Percentiles rank a stretch among this genome's conserved stretches.
Evolutionary conservation across 148 eudicot genomes (phyloP).

Genomic region (Rhododendron vialii): DNA sequence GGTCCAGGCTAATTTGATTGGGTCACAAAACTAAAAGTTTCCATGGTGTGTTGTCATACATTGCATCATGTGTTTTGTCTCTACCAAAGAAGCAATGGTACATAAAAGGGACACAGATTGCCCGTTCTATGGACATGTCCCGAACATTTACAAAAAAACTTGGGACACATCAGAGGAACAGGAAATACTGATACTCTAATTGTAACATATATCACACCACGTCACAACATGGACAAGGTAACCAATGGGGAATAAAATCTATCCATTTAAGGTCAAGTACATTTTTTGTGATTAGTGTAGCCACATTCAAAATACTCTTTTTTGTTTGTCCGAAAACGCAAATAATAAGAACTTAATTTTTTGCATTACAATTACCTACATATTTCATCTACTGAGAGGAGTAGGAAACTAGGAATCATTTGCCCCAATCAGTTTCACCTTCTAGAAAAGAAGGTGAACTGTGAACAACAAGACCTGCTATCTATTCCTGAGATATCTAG

Average conservation of each 20-base stretch:
- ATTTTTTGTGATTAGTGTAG: background rate
- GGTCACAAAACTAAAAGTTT: background rate
- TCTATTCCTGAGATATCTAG: background rate
- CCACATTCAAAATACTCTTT: background rate
- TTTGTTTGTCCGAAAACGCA: background rate
- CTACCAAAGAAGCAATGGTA: background rate
- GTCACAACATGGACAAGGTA: background rate
- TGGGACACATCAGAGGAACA: background rate
- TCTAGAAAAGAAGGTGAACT: background rate
- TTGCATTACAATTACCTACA: background rate
- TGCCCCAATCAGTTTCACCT: background rate
- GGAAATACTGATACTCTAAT: background rate
- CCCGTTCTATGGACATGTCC: background rate
- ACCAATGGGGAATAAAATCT: background rate
- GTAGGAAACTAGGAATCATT: background rate
- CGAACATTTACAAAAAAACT: background rate
- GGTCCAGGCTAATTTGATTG: background rate
- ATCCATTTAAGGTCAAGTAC: background rate
- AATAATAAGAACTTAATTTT: background rate
- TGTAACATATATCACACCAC: background rate
- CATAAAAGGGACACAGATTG: background rate
- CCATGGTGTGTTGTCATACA: background rate
- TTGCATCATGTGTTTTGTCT: background rate
- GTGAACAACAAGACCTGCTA: background rate
- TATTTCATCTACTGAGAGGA: background rate